Base-by-base conservation (phyloP, 2,329 filamentous ascomycete species). In the Fusarium virguliforme region DNA sequence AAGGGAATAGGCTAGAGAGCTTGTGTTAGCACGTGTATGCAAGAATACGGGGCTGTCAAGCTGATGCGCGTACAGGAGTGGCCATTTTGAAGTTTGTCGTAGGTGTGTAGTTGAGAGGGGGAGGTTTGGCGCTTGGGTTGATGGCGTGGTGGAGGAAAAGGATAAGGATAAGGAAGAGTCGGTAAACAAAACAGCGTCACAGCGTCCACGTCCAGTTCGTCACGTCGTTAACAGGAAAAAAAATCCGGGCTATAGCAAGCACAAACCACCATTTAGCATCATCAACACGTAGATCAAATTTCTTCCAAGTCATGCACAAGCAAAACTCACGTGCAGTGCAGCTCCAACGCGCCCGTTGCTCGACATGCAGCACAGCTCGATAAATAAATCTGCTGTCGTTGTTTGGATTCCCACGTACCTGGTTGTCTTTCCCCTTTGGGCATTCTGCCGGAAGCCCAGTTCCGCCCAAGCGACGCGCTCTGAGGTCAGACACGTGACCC, bases 1-100 rank as follows among this genome's bases (percentile, higher is more conserved):
- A 90, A 87, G 66, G 92, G 87, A 76, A 97, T 88, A 67, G 94
- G 94, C 92, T 95, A 77, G 37, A 38, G 26, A 38, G 46, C 46
- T 18, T 18, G 18, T 18, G 60, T 80, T 67, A 79, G 74, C 69
- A 71, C 51, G 13, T 51, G 38, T 18, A 41, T 30, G 28, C 18
- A 30, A 54, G 24, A 26, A 30, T n/a, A 57, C 9, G 22, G 53
- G n/a, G 37, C 28, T 18, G 32, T 35, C 26, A 26, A 40, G 26
- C 50, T 56, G 24, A 13, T 60, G 43, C 57, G 65, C 75, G 58
- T 79, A 82, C 81, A 72, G 81, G 80, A 74, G 80, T 80, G 72
- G 80, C 77, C 81, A 82, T 82, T 53, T 75, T 80, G 76, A 65
- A 64, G 54, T 38, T 72, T 60, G 38, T 53, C 37, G 43, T 61